Conservation (phyloP, 495 filamentous ascomycete genomes). For the Penicillium manginii region DNA sequence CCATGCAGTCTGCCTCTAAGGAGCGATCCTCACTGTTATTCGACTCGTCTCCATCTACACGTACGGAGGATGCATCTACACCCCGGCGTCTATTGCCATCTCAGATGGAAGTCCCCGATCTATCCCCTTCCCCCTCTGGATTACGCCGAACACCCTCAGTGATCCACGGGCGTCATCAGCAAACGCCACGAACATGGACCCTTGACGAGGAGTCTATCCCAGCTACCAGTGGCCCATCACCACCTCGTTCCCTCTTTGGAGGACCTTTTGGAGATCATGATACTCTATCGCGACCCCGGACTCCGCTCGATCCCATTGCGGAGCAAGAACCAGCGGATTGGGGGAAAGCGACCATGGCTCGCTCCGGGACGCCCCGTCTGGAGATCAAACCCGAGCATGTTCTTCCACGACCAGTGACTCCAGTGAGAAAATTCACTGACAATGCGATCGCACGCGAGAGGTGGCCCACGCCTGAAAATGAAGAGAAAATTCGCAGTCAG, state of each 20-base stretch:
- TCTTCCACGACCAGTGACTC: slow-evolving; percentile 46
- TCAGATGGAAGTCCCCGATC: slow-evolving; percentile 16
- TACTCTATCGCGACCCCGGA: slow-evolving; percentile 40
- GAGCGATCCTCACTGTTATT: slow-evolving; percentile 59
- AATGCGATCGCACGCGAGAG: slow-evolving; percentile 51
- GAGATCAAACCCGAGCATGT: slow-evolving; percentile 49
- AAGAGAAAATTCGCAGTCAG: slow-evolving; percentile 21
- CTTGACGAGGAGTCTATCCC: slow-evolving; percentile 34
- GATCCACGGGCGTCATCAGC: slow-evolving; percentile 41
- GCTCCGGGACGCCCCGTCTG: slow-evolving; percentile 42
- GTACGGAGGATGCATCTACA: slow-evolving; percentile 22
- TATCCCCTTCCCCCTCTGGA: slow-evolving; percentile 32
- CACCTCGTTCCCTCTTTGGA: slow-evolving; percentile 34
- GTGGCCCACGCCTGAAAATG: slow-evolving; percentile 57
- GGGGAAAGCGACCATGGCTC: slow-evolving; percentile 25
- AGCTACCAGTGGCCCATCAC: slow-evolving; percentile 25
- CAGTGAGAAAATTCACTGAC: slow-evolving; percentile 53
- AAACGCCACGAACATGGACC: slow-evolving; percentile 36
- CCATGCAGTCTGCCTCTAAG: slow-evolving; percentile 55
- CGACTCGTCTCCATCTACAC: slow-evolving; percentile 53
- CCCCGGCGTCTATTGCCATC: slow-evolving; percentile 25
- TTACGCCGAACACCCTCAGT: slow-evolving; percentile 41
- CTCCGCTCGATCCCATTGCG: slow-evolving; percentile 43
- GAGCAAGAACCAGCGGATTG: slow-evolving; percentile 42
- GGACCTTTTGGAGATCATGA: slow-evolving; percentile 27